Percentiles rank a stretch among this genome's conserved stretches.
Conservation (phyloP, 345 rosid species). For the Dimocarpus longan region DNA sequence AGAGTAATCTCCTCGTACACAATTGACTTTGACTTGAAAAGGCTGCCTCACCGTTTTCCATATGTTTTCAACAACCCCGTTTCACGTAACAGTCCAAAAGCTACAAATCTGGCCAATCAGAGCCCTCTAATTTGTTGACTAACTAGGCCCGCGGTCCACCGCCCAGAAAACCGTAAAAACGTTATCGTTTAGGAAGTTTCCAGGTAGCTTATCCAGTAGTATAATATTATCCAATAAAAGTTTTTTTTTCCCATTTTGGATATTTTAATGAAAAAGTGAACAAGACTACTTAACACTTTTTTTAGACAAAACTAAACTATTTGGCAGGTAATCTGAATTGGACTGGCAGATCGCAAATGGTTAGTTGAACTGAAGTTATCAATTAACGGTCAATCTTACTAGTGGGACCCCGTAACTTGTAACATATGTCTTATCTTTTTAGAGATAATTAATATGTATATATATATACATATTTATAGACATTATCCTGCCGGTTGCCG, state of each 20-base stretch:
- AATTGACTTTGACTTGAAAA: neutral
- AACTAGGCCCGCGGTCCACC: neutral
- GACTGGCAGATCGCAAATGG: neutral
- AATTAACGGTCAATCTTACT: neutral
- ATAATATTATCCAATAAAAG: no score
- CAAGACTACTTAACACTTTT: neutral
- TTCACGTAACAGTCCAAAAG: neutral
- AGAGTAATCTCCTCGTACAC: neutral
- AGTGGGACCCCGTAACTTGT: neutral
- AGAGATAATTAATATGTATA: no score
- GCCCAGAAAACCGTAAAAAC: slow-evolving; percentile 1
- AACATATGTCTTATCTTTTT: neutral
- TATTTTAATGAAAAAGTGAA: neutral
- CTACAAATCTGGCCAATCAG: neutral
- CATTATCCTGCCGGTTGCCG: no score
- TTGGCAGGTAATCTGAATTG: neutral
- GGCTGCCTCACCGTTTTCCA: neutral
- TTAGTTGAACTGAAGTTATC: neutral
- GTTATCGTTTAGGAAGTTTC: slow-evolving; percentile 12
- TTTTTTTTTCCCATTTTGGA: neutral
- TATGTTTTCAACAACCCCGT: neutral
- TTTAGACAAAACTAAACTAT: neutral
- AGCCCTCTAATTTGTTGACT: neutral
- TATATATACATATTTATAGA: no score
- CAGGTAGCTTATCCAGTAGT: slow-evolving; percentile 1